Conservation (phyloP, 2,329 filamentous ascomycete genomes). For the Aotearoamyces nothofagi region DNA sequence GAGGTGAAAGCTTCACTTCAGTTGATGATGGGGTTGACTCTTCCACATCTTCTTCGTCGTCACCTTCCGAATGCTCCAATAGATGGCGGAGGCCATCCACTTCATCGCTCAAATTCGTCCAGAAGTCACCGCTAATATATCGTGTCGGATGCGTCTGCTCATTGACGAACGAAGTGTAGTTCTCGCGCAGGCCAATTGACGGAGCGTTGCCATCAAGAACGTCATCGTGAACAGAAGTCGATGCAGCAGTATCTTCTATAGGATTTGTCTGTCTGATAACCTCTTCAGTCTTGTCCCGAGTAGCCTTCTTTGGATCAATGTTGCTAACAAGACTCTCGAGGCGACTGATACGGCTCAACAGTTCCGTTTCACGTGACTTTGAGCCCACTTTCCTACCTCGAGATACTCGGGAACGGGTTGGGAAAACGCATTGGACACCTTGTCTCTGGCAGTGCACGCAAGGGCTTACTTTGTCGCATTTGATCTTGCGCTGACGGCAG, state of each 20-base stretch:
- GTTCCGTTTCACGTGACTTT: background rate
- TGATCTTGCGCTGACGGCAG: constrained; percentile 1
- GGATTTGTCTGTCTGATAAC: too few relatives aligned
- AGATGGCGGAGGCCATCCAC: background rate
- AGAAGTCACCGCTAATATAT: background rate
- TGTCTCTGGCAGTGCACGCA: background rate
- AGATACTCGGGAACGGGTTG: background rate
- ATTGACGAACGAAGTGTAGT: too few relatives aligned
- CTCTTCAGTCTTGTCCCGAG: background rate
- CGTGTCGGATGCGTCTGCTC: background rate
- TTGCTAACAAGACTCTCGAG: constrained; percentile 1
- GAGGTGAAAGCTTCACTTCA: background rate
- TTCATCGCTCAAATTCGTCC: constrained; percentile 1
- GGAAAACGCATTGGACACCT: background rate
- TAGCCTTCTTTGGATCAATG: background rate
- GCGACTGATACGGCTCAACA: background rate
- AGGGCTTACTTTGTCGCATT: background rate
- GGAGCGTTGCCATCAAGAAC: background rate
- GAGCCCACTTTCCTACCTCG: background rate
- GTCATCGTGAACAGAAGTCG: too few relatives aligned
- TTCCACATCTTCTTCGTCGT: constrained; percentile 19
- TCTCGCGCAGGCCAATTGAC: too few relatives aligned
- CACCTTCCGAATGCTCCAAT: constrained; percentile 1
- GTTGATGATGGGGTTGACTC: constrained; percentile 14
- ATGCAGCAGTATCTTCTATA: too few relatives aligned